These are phyloP conservation scores for Fonsecaea pedrosoi DNA, from an alignment of 2,329 filamentous ascomycete genomes.

Conservation along the genomic window DNA sequence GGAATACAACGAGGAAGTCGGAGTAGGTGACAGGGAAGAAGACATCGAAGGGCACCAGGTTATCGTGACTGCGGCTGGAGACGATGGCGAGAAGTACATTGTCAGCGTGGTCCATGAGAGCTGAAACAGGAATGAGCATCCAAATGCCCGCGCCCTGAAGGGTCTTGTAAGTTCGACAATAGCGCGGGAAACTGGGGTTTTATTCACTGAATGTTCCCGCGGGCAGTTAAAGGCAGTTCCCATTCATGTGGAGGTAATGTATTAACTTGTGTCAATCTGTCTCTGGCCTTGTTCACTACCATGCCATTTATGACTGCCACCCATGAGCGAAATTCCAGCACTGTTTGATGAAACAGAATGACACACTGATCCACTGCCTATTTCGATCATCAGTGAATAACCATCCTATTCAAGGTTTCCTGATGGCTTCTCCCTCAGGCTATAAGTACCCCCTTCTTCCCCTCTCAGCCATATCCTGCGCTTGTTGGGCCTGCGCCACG, in stretches of 20 bases:
- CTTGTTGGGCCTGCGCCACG: too few relatives aligned
- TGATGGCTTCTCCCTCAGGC: background rate
- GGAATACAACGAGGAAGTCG: conserved; percentile 24
- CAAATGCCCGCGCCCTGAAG: background rate
- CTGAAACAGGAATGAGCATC: conserved; percentile 2
- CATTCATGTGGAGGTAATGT: background rate
- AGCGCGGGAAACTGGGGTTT: background rate
- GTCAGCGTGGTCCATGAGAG: conserved; percentile 28
- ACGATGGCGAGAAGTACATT: conserved; percentile 25
- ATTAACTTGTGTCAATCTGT: background rate
- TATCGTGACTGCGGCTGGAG: conserved; percentile 22
- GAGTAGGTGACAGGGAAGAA: conserved; percentile 5
- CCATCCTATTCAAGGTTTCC: background rate
- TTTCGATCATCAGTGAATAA: background rate
- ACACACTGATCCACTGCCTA: background rate
- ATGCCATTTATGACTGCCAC: background rate
- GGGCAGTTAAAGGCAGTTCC: background rate
- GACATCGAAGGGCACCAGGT: conserved; percentile 21
- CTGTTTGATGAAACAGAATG: background rate
- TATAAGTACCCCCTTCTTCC: background rate
- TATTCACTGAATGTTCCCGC: background rate
- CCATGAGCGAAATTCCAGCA: background rate
- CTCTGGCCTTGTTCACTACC: background rate
- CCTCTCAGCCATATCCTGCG: background rate
- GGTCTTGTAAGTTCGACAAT: background rate